Base-by-base conservation (phyloP, 2,329 filamentous ascomycete genomes). In the Diaporthe aspalathi region DNA sequence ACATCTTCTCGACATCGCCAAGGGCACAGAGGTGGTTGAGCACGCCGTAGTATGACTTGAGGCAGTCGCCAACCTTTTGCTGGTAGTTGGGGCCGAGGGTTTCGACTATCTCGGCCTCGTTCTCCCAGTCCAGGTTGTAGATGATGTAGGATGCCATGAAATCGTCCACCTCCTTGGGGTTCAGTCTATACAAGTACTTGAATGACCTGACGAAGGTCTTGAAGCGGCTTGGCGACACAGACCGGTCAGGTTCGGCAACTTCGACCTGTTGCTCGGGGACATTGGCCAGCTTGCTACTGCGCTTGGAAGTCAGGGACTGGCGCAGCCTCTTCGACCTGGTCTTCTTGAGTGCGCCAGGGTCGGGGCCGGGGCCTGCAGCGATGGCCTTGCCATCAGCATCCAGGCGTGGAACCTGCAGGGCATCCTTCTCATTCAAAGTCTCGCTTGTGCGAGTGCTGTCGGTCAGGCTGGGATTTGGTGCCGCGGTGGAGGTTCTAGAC, bases 1-100 rank as follows among this genome's bases (percentile, higher is more conserved):
- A 88, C 86, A 88, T 88, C 78, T 88, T 88, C 76, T 88, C 86
- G n/a, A 88, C 85, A 53, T 87, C 84, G 43, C 86, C 86, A 14
- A 88, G 81, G 32, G 85, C 86, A 76, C 86, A 88, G 14, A 88
- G 82, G 70, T 88, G 86, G 75, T 88, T 88, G 40, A 88, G 78
- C 17, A 87, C 84, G 38, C 85, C 85, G 72, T 88, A 88, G 76
- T 88, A 88, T 14, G 85, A 77, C 65, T 82, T 81, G 67, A 88
- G 81, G 70, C 85, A 86, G 72, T 85, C 84, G 69, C 86, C 86
- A 17, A 87, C 85, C 50, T 83, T 84, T 50, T 84, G 76, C 74
- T 84, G 83, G 76, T 88, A 88, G 72, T 86, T 78, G 3, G 83
- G 81, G 1, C 86, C 86, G 8, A 88, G 79, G 0, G 81, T 80